A percentile compares a stretch with the other conserved stretches of the same genome.
Evolutionary conservation across 2,329 filamentous ascomycete species (phyloP).

Genomic region (Fusarium sp.): DNA sequence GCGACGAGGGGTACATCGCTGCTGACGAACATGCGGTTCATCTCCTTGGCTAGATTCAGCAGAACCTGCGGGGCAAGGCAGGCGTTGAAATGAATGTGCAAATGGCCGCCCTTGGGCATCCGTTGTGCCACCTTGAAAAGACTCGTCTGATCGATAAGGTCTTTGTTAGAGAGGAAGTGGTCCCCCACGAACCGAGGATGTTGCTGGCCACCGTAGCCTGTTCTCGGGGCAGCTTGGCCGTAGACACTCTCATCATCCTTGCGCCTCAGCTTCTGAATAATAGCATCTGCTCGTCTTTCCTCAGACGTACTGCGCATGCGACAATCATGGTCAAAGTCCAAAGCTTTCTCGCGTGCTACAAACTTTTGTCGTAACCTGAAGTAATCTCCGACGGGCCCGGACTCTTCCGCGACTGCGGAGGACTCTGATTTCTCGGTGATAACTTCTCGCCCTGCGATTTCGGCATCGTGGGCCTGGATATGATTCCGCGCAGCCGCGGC

Average conservation of each 20-base stretch:
- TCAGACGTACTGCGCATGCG: slow-evolving; percentile 46
- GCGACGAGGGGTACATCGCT: slow-evolving; percentile 63
- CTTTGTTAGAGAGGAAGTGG: slow-evolving; percentile 67
- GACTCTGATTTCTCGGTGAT: neutral
- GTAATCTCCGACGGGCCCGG: slow-evolving; percentile 46
- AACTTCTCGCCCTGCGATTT: slow-evolving; percentile 26
- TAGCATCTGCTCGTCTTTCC: slow-evolving; percentile 54
- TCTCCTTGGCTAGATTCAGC: slow-evolving; percentile 64
- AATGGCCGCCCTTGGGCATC: slow-evolving; percentile 77
- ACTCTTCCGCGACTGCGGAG: neutral
- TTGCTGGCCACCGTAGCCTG: slow-evolving; percentile 56
- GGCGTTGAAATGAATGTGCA: slow-evolving; percentile 84
- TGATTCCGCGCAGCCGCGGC: slow-evolving; percentile 40
- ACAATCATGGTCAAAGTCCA: slow-evolving; percentile 57
- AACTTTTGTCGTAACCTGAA: slow-evolving; percentile 47
- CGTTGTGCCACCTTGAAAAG: slow-evolving; percentile 66
- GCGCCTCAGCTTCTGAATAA: slow-evolving; percentile 53
- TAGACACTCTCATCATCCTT: slow-evolving; percentile 54
- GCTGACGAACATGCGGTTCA: slow-evolving; percentile 76
- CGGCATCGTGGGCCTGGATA: slow-evolving; percentile 44
- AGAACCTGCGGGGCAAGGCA: slow-evolving; percentile 71
- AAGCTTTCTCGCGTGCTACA: slow-evolving; percentile 47
- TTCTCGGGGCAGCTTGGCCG: slow-evolving; percentile 44
- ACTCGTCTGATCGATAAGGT: slow-evolving; percentile 65
- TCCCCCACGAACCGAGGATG: slow-evolving; percentile 62